Conservation (phyloP, 192 early-diverging fungal genomes). For the Cladochytrium replicatum region DNA sequence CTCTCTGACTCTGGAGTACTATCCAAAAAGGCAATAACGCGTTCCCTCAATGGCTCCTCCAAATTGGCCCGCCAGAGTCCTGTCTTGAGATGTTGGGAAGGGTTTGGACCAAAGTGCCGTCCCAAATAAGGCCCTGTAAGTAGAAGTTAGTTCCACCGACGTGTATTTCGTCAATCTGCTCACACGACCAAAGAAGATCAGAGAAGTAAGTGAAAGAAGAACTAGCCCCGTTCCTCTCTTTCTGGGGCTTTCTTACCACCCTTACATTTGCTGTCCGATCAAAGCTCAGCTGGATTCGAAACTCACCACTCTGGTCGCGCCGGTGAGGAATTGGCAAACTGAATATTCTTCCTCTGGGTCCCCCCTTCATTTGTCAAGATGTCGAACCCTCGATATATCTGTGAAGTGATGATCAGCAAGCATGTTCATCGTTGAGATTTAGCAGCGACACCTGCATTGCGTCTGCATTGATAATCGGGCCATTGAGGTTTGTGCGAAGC, state of each 20-base stretch:
- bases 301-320: constrained; percentile 57
- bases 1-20: too few species aligned
- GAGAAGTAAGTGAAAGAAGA: too few species aligned
- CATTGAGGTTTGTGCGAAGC: constrained; percentile 71
- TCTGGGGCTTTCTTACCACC: neutral
- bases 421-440: neutral
- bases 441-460: constrained; percentile 67
- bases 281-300: neutral
- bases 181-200: neutral
- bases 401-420: neutral
- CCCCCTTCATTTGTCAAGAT: constrained; percentile 94
- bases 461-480: constrained; percentile 91
- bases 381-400: constrained; percentile 81
- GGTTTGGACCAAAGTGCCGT: constrained; percentile 47
- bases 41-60: neutral
- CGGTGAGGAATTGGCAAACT: constrained; percentile 73
- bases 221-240: constrained; percentile 5
- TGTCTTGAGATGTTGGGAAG: too few species aligned
- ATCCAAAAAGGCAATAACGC: neutral
- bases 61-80: neutral
- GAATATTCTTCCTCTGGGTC: constrained; percentile 63
- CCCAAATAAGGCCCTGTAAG: constrained; percentile 81
- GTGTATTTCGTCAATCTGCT: constrained; percentile 71
- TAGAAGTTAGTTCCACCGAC: constrained; percentile 98
- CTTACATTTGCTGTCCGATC: constrained; percentile 5